These are phyloP conservation scores for Microbotryum silenes-acaulis DNA, from an alignment of 1,284 basidiomycete genomes.

Conservation along the genomic window DNA sequence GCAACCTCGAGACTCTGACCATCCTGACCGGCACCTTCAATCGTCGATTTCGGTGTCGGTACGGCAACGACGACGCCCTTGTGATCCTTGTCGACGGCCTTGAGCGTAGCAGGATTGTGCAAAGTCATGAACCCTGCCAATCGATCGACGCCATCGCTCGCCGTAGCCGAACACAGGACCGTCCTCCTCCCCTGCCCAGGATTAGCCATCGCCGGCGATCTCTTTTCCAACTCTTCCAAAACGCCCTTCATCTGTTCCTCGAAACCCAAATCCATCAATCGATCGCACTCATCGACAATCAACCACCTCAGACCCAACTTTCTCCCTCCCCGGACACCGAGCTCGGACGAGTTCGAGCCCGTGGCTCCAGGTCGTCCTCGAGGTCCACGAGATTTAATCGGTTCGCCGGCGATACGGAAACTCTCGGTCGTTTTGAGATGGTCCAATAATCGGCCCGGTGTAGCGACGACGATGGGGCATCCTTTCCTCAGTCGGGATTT, in stretches of 20 bases:
- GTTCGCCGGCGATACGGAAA: constrained; percentile 36
- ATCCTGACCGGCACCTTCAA: neutral
- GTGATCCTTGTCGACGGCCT: constrained; percentile 43
- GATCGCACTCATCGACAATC: constrained; percentile 93
- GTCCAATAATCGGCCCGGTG: constrained; percentile 62
- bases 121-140: constrained; percentile 71
- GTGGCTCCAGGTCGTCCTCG: neutral
- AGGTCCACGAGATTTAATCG: constrained; percentile 3
- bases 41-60: neutral
- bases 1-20: constrained; percentile 7
- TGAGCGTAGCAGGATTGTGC: constrained; percentile 54
- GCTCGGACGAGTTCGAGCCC: constrained; percentile 2
- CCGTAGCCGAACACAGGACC: constrained; percentile 92
- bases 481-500: constrained; percentile 65
- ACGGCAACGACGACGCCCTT: constrained; percentile 11
- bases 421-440: constrained; percentile 66
- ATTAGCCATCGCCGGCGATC: constrained; percentile 37
- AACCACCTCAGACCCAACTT: constrained; percentile 61
- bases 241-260: constrained; percentile 58
- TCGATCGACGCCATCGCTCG: constrained; percentile 88
- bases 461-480: constrained; percentile 62
- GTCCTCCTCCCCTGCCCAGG: constrained; percentile 48
- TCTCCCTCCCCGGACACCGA: constrained; percentile 17
- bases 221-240: constrained; percentile 62
- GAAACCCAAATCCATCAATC: constrained; percentile 59